Conservation (phyloP, 306 rosid species). For the Senna tora region DNA sequence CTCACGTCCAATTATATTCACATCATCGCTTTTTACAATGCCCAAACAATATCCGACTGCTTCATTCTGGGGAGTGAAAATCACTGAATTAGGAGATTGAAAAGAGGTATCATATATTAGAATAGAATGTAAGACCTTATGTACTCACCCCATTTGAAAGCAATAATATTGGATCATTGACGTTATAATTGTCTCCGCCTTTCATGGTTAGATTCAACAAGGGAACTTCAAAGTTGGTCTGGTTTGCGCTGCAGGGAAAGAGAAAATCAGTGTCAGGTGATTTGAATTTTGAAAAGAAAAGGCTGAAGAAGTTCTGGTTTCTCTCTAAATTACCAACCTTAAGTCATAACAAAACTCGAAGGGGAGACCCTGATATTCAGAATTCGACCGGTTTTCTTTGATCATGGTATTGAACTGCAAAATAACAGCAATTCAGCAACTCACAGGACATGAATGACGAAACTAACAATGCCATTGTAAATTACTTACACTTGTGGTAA, state of each 20-base stretch:
- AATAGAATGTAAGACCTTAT: neutral
- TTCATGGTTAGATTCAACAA: slow-evolving; percentile 65
- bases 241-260: slow-evolving; percentile 52
- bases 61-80: slow-evolving; percentile 45
- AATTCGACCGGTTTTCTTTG: slow-evolving; percentile 42
- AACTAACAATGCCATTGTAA: slow-evolving; percentile 25
- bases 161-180: slow-evolving; percentile 40
- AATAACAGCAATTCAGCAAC: slow-evolving; percentile 19
- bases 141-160: slow-evolving; percentile 38
- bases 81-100: slow-evolving; percentile 28
- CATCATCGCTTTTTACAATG: slow-evolving; percentile 55
- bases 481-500: slow-evolving; percentile 62
- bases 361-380: too few relatives aligned
- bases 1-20: slow-evolving; percentile 94
- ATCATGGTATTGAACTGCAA: slow-evolving; percentile 64
- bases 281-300: slow-evolving; percentile 8
- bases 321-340: slow-evolving; percentile 49
- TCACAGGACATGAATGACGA: slow-evolving; percentile 24
- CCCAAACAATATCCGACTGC: slow-evolving; percentile 52
- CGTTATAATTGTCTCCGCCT: slow-evolving; percentile 63
- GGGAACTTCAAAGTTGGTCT: slow-evolving; percentile 37
- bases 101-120: slow-evolving; percentile 22
- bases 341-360: slow-evolving; percentile 79
- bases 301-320: neutral
- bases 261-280: slow-evolving; percentile 37